These are phyloP conservation scores for Stromatinia cepivora DNA, from an alignment of 2,329 filamentous ascomycete species.

Conservation along the genomic window DNA sequence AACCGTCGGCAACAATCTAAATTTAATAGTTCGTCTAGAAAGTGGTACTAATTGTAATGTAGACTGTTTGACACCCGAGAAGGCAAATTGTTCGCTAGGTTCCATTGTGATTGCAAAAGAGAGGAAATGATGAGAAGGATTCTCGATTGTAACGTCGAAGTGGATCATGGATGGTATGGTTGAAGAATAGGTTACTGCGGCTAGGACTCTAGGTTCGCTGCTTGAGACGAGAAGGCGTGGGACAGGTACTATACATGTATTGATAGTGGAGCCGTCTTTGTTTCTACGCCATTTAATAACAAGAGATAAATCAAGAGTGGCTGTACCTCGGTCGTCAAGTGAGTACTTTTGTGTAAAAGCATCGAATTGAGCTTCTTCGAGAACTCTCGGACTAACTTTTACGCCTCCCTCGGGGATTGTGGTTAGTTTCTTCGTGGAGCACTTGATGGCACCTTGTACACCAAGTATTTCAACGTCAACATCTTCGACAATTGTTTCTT, in stretches of 20 bases:
- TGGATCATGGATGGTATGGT: slow-evolving; percentile 42
- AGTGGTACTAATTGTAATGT: slow-evolving; percentile 81
- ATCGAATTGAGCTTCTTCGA: slow-evolving; percentile 71
- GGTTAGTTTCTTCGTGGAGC: slow-evolving; percentile 48
- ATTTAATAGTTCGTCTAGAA: slow-evolving; percentile 71
- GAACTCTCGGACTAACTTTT: slow-evolving; percentile 62
- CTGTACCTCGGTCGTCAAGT: slow-evolving; percentile 78
- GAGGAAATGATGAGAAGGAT: slow-evolving; percentile 90
- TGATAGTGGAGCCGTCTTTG: slow-evolving; percentile 42
- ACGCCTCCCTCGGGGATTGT: slow-evolving; percentile 46
- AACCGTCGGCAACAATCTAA: slow-evolving; percentile 69
- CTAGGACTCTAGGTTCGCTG: slow-evolving; percentile 78
- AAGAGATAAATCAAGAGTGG: slow-evolving; percentile 72
- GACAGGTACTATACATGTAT: slow-evolving; percentile 70
- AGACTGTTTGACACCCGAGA: slow-evolving; percentile 81
- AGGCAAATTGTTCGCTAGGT: slow-evolving; percentile 86
- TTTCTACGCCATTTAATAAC: slow-evolving; percentile 74
- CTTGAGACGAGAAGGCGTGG: slow-evolving; percentile 79
- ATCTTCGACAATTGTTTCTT: slow-evolving; percentile 60
- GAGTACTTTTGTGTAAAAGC: slow-evolving; percentile 73
- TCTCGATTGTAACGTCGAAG: slow-evolving; percentile 76
- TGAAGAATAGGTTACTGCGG: slow-evolving; percentile 51
- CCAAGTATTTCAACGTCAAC: slow-evolving; percentile 62
- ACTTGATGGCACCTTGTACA: slow-evolving; percentile 62
- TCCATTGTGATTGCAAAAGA: slow-evolving; percentile 94